Conservation (phyloP, 768 basidiomycete genomes). For the Sarcomyxa edulis region DNA sequence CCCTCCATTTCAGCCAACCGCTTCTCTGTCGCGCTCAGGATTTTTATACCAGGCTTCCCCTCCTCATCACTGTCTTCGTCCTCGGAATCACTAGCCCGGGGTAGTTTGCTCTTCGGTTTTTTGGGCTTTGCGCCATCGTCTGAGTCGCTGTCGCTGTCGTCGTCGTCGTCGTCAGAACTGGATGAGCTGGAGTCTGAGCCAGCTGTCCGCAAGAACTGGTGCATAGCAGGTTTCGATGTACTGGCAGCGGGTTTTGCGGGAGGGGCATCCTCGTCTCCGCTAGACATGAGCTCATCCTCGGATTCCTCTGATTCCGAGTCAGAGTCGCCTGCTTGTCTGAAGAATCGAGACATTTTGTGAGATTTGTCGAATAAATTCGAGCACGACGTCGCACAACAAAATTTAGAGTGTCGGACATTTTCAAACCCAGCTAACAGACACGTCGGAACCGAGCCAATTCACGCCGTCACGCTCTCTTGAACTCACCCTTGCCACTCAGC, state of each 20-base stretch:
- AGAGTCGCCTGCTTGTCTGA: slow-evolving; percentile 80
- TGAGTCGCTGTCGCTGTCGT: slow-evolving; percentile 49
- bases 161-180: slow-evolving; percentile 51
- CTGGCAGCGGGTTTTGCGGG: slow-evolving; percentile 41
- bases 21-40: slow-evolving; percentile 89
- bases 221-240: slow-evolving; percentile 60
- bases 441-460: too few species aligned
- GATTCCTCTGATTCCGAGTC: slow-evolving; percentile 70
- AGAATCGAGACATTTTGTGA: slow-evolving; percentile 76
- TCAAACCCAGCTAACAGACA: slow-evolving; percentile 1
- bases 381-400: background rate
- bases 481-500: too few species aligned
- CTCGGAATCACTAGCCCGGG: slow-evolving; percentile 33
- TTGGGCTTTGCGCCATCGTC: slow-evolving; percentile 18
- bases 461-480: too few species aligned
- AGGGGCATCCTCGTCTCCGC: slow-evolving; percentile 59
- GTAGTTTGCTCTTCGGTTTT: slow-evolving; percentile 28
- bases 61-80: slow-evolving; percentile 63
- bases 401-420: background rate
- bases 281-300: slow-evolving; percentile 76
- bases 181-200: slow-evolving; percentile 58
- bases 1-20: slow-evolving; percentile 93
- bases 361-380: background rate
- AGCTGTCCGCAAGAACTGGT: slow-evolving; percentile 68
- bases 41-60: slow-evolving; percentile 62